Conservation (phyloP, 345 rosid species). For the Erodium maritimum region DNA sequence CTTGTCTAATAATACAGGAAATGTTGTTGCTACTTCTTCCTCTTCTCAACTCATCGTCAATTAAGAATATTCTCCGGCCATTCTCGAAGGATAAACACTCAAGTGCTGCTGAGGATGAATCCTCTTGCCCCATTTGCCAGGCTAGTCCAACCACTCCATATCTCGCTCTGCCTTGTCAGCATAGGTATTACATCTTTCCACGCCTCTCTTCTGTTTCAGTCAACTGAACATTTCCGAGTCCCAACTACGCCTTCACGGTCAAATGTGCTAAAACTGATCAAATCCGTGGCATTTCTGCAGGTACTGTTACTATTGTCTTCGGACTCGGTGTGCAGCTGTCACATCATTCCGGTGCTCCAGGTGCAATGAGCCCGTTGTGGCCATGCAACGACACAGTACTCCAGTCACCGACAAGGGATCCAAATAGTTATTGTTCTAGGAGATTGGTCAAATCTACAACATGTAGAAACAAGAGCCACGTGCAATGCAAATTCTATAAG, state of each 20-base stretch:
- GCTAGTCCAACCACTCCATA: slow-evolving; percentile 70
- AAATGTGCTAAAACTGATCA: not conserved
- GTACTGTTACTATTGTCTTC: slow-evolving; percentile 88
- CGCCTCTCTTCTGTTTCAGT: not conserved
- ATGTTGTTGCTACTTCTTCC: slow-evolving; percentile 93
- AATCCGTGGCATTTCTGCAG: slow-evolving; percentile 29
- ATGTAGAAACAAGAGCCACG: too few species aligned
- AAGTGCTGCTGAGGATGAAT: slow-evolving; percentile 39
- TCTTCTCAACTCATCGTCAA: slow-evolving; percentile 80
- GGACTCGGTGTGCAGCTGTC: slow-evolving; percentile 74
- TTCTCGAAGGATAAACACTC: slow-evolving; percentile 76
- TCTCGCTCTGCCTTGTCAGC: slow-evolving; percentile 87
- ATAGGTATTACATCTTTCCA: slow-evolving; percentile 34
- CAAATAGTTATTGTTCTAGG: slow-evolving; percentile 1
- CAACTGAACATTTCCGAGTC: not conserved
- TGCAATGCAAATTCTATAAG: too few species aligned
- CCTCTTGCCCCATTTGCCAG: slow-evolving; percentile 73
- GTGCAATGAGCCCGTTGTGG: slow-evolving; percentile 68
- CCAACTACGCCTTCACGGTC: not conserved
- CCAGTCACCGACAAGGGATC: slow-evolving; percentile 13
- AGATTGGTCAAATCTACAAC: not conserved
- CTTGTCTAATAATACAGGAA: slow-evolving; percentile 42
- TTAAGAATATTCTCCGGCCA: slow-evolving; percentile 63
- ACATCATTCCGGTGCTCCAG: slow-evolving; percentile 64
- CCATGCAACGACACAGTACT: slow-evolving; percentile 62